A percentile compares a stretch with the other conserved stretches of the same genome.
Evolutionary conservation across 1,139 yeast genomes (phyloP).

Genomic region (Debaryomyces psychrophilus): DNA sequence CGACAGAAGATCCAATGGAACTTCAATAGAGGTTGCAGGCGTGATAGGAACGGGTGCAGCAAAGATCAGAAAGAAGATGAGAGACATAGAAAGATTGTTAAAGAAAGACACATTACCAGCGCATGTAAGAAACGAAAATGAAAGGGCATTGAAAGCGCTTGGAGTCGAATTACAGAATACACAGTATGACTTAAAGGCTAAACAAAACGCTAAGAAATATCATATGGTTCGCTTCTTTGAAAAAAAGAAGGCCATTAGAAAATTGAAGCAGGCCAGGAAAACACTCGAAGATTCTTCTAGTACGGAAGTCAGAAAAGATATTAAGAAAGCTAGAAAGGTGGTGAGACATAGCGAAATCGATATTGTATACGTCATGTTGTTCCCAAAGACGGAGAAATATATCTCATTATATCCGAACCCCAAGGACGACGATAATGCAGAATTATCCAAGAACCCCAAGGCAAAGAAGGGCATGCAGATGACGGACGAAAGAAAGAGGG

Average conservation of each 20-base stretch:
- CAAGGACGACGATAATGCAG: slow-evolving; percentile 32
- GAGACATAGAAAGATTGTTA: slow-evolving; percentile 79
- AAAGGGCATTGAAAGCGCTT: slow-evolving; percentile 80
- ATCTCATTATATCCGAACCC: slow-evolving; percentile 69
- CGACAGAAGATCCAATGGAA: slow-evolving; percentile 13
- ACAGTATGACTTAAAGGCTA: slow-evolving; percentile 52
- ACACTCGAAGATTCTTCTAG: slow-evolving; percentile 42
- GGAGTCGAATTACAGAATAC: slow-evolving; percentile 65
- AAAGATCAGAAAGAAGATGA: slow-evolving; percentile 78
- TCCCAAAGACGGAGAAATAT: slow-evolving; percentile 81
- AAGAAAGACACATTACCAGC: slow-evolving; percentile 69
- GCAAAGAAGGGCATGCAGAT: slow-evolving; percentile 48
- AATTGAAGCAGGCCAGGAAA: slow-evolving; percentile 65
- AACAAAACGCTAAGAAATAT: slow-evolving; percentile 72
- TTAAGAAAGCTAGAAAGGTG: slow-evolving; percentile 54
- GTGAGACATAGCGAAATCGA: slow-evolving; percentile 68
- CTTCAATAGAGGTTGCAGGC: slow-evolving; percentile 30
- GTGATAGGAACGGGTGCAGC: slow-evolving; percentile 45
- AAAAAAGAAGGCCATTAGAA: slow-evolving; percentile 80
- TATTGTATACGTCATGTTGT: slow-evolving; percentile 73
- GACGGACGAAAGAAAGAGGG: slow-evolving; percentile 54
- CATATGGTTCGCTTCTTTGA: slow-evolving; percentile 96
- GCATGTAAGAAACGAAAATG: slow-evolving; percentile 75
- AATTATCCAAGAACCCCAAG: slow-evolving; percentile 32
- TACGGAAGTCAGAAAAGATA: slow-evolving; percentile 52